Percentiles rank a stretch among this genome's conserved stretches.
Evolutionary conservation across 306 rosid genomes (phyloP).

Genomic region (Prunus davidiana): DNA sequence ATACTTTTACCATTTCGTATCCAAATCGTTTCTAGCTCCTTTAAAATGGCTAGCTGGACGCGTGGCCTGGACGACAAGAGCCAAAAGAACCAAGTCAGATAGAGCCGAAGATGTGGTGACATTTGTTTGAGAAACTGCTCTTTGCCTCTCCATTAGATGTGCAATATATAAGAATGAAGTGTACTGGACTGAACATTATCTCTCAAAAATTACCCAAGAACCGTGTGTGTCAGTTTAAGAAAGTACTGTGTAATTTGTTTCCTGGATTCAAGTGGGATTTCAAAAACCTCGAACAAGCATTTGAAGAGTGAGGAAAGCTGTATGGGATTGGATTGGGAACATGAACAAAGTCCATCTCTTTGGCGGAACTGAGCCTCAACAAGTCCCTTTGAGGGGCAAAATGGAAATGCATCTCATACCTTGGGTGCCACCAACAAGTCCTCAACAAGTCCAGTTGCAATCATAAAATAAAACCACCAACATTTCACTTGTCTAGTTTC

Average conservation of each 20-base stretch:
- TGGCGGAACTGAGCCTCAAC: slow-evolving; percentile 61
- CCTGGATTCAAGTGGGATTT: slow-evolving; percentile 39
- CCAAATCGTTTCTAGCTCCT: slow-evolving; percentile 36
- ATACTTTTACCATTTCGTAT: neutral
- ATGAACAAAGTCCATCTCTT: slow-evolving; percentile 70
- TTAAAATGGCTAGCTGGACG: slow-evolving; percentile 25
- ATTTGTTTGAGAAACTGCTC: too few relatives aligned
- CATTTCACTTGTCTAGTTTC: too few relatives aligned
- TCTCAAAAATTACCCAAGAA: too few relatives aligned
- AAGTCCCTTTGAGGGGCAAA: neutral
- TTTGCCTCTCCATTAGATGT: too few relatives aligned
- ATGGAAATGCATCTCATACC: neutral
- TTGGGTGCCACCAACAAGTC: neutral
- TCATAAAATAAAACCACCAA: too few relatives aligned
- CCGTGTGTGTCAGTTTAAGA: too few relatives aligned
- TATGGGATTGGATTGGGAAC: slow-evolving; percentile 21
- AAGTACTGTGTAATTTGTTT: too few relatives aligned
- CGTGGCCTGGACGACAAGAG: slow-evolving; percentile 36
- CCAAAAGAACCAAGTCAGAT: slow-evolving; percentile 72
- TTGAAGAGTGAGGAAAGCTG: slow-evolving; percentile 73
- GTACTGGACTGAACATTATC: too few relatives aligned
- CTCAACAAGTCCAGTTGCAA: slow-evolving; percentile 22
- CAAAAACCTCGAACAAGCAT: slow-evolving; percentile 51
- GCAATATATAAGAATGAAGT: too few relatives aligned
- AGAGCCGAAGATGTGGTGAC: slow-evolving; percentile 54